Conservation (phyloP, 2,329 filamentous ascomycete species). For the Fusarium camptoceras region DNA sequence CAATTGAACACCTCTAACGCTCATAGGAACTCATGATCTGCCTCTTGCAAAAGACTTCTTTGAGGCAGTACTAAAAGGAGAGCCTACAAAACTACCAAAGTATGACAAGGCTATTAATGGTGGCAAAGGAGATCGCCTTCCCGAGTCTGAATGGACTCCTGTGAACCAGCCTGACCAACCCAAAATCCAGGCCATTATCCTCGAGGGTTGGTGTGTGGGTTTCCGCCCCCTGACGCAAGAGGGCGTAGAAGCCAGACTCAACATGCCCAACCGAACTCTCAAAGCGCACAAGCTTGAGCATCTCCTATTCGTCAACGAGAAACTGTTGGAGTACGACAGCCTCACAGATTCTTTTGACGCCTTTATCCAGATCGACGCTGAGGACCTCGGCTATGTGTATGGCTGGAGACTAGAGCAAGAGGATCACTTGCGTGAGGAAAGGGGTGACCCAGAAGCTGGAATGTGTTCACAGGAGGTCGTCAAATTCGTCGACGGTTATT, state of each 20-base stretch:
- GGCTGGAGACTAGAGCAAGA: slow-evolving; percentile 88
- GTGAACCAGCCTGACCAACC: slow-evolving; percentile 64
- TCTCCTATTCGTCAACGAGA: slow-evolving; percentile 63
- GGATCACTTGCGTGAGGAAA: slow-evolving; percentile 71
- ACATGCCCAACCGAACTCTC: slow-evolving; percentile 62
- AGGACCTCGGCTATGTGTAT: slow-evolving; percentile 81
- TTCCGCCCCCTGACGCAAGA: slow-evolving; percentile 72
- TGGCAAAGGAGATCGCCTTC: slow-evolving; percentile 81
- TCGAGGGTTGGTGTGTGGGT: slow-evolving; percentile 93
- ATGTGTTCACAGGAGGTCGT: slow-evolving; percentile 87
- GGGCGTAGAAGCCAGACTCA: slow-evolving; percentile 65
- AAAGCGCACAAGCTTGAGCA: slow-evolving; percentile 61
- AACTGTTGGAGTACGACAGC: slow-evolving; percentile 60
- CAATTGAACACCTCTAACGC: slow-evolving; percentile 6
- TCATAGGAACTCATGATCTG: slow-evolving; percentile 76
- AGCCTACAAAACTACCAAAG: slow-evolving; percentile 70
- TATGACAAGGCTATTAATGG: slow-evolving; percentile 87
- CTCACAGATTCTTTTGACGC: slow-evolving; percentile 64
- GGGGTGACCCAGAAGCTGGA: slow-evolving; percentile 68
- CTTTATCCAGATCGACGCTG: slow-evolving; percentile 74
- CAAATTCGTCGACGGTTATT: slow-evolving; percentile 77
- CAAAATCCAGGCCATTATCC: slow-evolving; percentile 74
- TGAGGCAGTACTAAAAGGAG: slow-evolving; percentile 62
- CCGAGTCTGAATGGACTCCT: slow-evolving; percentile 69
- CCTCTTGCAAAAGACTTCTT: slow-evolving; percentile 73